Evolutionary conservation across 768 basidiomycete species (phyloP).

Genomic region (Trametes cubensis): DNA sequence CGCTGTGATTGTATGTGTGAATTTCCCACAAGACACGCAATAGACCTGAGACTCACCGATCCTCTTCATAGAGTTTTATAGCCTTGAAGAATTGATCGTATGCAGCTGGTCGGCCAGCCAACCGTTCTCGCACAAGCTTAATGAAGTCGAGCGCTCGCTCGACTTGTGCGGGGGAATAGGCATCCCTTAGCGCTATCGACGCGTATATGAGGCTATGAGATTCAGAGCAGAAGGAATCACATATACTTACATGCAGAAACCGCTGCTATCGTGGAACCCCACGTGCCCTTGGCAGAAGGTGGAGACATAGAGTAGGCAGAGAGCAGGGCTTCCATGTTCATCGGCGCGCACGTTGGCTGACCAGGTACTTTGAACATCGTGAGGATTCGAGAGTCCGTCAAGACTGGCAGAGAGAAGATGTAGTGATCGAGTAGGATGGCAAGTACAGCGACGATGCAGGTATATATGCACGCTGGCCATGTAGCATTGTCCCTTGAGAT

Average conservation of each 20-base stretch:
- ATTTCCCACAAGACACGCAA: too few relatives aligned
- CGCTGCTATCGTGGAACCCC: not conserved
- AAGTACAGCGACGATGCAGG: too few relatives aligned
- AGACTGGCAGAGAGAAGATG: not conserved
- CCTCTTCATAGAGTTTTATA: constrained; percentile 11
- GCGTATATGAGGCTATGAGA: not conserved
- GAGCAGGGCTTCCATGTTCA: not conserved
- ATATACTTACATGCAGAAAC: constrained; percentile 2
- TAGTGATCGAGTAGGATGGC: too few relatives aligned
- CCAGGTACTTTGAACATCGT: not conserved
- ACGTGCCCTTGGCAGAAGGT: not conserved
- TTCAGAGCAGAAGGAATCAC: not conserved
- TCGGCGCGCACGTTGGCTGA: not conserved
- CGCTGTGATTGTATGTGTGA: not conserved
- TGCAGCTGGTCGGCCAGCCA: not conserved
- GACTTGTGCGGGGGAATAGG: not conserved
- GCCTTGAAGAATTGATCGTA: constrained; percentile 15
- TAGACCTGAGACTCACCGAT: not conserved
- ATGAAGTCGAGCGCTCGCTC: constrained; percentile 8
- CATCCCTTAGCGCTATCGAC: not conserved
- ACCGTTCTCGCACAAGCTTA: not conserved
- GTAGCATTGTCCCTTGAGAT: too few relatives aligned
- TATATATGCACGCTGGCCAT: too few relatives aligned
- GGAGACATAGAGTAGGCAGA: not conserved
- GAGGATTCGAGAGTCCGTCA: too few relatives aligned